These are phyloP conservation scores for Globisporangium cylindrosporum DNA, from an alignment of 352 stramenopile genomes.

Conservation along the genomic window DNA sequence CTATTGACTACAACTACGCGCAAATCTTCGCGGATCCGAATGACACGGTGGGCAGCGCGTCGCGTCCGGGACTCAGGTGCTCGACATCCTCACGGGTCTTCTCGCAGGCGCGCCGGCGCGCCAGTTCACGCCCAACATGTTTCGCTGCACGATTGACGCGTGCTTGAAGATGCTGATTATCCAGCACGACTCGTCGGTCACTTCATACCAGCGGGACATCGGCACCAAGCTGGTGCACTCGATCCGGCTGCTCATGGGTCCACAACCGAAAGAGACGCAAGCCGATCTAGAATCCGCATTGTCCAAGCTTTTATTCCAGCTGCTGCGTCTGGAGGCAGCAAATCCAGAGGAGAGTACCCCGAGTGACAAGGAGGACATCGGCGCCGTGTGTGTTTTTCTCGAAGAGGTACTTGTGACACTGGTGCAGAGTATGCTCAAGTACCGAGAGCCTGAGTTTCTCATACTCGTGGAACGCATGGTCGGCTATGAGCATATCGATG, in stretches of 20 bases:
- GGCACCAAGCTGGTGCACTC: slow-evolving; percentile 53
- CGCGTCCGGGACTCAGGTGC: slow-evolving; percentile 57
- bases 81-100: slow-evolving; percentile 64
- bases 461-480: neutral
- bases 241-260: slow-evolving; percentile 40
- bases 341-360: neutral
- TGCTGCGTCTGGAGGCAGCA: slow-evolving; percentile 33
- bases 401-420: slow-evolving; percentile 2
- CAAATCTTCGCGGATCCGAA: slow-evolving; percentile 51
- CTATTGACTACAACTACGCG: slow-evolving; percentile 61
- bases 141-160: slow-evolving; percentile 48
- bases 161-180: slow-evolving; percentile 47
- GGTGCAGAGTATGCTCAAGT: slow-evolving; percentile 1
- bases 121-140: slow-evolving; percentile 71
- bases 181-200: slow-evolving; percentile 26
- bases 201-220: slow-evolving; percentile 49
- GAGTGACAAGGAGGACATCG: neutral
- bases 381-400: neutral
- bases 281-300: slow-evolving; percentile 46
- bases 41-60: slow-evolving; percentile 42
- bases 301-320: slow-evolving; percentile 51
- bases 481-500: neutral
- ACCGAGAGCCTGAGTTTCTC: neutral
- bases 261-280: slow-evolving; percentile 18
- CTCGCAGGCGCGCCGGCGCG: slow-evolving; percentile 46